Evolutionary conservation across 257 asterid species (phyloP).

Genomic region (Ophiorrhiza pumila): DNA sequence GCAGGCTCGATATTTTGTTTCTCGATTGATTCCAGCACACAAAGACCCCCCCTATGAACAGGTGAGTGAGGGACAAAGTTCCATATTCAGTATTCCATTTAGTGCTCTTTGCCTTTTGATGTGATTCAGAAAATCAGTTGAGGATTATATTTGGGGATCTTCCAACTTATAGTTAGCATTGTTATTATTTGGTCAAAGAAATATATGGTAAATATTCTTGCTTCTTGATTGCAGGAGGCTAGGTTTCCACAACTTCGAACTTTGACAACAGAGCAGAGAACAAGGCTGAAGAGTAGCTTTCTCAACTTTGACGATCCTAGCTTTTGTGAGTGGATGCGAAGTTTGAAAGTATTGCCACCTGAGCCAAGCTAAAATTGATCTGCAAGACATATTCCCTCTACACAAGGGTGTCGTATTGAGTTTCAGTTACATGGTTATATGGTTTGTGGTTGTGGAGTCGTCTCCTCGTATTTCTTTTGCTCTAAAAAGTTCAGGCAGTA

Average conservation of each 20-base stretch:
- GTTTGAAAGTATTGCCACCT: slow-evolving; percentile 74
- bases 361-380: slow-evolving; percentile 48
- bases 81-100: background rate
- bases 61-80: slow-evolving; percentile 33
- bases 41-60: slow-evolving; percentile 97
- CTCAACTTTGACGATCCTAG: slow-evolving; percentile 92
- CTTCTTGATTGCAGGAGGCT: slow-evolving; percentile 59
- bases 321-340: slow-evolving; percentile 96
- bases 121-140: background rate
- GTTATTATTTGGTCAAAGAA: background rate
- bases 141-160: background rate
- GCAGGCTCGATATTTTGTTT: slow-evolving; percentile 92
- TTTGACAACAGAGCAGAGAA: slow-evolving; percentile 69
- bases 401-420: background rate
- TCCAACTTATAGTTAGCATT: background rate
- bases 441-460: no score
- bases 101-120: background rate
- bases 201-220: background rate
- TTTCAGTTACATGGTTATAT: background rate
- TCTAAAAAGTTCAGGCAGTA: background rate
- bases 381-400: background rate
- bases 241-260: slow-evolving; percentile 92
- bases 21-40: slow-evolving; percentile 92
- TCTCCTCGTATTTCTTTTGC: background rate
- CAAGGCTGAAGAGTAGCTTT: slow-evolving; percentile 81